phyloP scores from a whole-genome alignment of 345 rosid genomes.

The Pistacia integerrima region DNA sequence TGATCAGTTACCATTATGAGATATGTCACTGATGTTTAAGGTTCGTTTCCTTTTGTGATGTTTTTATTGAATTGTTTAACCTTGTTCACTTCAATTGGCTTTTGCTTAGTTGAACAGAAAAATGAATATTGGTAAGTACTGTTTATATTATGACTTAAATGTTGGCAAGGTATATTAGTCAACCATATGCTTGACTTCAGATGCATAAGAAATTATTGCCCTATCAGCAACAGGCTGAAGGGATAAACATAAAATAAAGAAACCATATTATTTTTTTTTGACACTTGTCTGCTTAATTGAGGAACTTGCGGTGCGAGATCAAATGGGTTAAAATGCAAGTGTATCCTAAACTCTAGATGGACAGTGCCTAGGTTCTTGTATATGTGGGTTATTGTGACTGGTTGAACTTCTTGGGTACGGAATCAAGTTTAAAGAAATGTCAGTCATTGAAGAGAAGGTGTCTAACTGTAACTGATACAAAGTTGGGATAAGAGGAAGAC shows the following conservation, averaged over 20 bases:
- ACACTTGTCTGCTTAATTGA: not conserved
- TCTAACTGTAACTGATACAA: too few species aligned
- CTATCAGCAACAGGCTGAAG: not conserved
- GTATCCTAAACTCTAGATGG: not conserved
- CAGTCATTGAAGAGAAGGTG: too few species aligned
- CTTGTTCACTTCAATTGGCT: not conserved
- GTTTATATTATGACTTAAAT: not conserved
- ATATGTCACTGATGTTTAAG: conserved; percentile 4
- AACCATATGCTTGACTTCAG: not conserved
- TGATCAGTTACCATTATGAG: not conserved
- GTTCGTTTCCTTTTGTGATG: conserved; percentile 3
- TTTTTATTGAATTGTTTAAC: not conserved
- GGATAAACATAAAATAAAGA: not conserved
- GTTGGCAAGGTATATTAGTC: not conserved
- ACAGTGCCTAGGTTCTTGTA: not conserved
- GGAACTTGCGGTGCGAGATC: not conserved
- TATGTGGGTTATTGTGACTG: not conserved
- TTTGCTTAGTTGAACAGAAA: not conserved
- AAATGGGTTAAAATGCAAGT: not conserved
- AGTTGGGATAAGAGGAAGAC: too few species aligned
- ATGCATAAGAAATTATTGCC: conserved; percentile 1
- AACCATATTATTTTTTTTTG: not conserved
- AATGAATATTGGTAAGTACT: not conserved
- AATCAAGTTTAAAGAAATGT: too few species aligned
- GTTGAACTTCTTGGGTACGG: not conserved